Conservation (phyloP, 192 early-diverging fungal genomes). For the Lunasporangiospora selenospora region DNA sequence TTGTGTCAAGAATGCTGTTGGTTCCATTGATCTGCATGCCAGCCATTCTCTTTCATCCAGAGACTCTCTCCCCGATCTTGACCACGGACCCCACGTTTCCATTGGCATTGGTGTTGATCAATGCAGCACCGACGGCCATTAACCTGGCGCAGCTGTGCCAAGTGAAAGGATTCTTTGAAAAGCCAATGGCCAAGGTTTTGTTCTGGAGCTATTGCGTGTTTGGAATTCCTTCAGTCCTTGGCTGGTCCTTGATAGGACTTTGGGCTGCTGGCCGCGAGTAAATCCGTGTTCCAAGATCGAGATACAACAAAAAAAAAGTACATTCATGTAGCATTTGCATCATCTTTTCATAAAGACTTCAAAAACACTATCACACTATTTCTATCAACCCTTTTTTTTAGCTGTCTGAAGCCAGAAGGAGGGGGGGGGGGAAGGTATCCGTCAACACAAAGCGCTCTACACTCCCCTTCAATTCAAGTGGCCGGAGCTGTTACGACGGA, state of each 20-base stretch:
- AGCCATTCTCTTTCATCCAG: slow-evolving; percentile 34
- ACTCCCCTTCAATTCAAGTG: too few relatives aligned
- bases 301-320: too few relatives aligned
- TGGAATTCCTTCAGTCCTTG: slow-evolving; percentile 42
- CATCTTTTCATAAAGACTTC: too few relatives aligned
- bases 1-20: slow-evolving; percentile 24
- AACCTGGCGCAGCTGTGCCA: slow-evolving; percentile 75
- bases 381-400: too few relatives aligned
- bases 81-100: slow-evolving; percentile 70
- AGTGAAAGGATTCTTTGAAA: slow-evolving; percentile 73
- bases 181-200: slow-evolving; percentile 68
- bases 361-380: too few relatives aligned
- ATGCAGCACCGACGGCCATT: slow-evolving; percentile 72
- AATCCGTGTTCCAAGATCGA: background rate
- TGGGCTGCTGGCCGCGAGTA: slow-evolving; percentile 22
- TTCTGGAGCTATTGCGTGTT: slow-evolving; percentile 70
- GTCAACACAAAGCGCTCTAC: too few relatives aligned
- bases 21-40: slow-evolving; percentile 28
- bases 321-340: too few relatives aligned
- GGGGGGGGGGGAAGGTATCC: too few relatives aligned
- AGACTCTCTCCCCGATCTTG: slow-evolving; percentile 50
- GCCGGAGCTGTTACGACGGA: too few relatives aligned
- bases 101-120: slow-evolving; percentile 65
- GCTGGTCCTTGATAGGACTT: slow-evolving; percentile 5
- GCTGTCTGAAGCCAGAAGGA: too few relatives aligned